A percentile compares a stretch with the other conserved stretches of the same genome.
Evolutionary conservation across 495 filamentous ascomycete genomes (phyloP).

Genomic region (Aspergillus funiculosus): DNA sequence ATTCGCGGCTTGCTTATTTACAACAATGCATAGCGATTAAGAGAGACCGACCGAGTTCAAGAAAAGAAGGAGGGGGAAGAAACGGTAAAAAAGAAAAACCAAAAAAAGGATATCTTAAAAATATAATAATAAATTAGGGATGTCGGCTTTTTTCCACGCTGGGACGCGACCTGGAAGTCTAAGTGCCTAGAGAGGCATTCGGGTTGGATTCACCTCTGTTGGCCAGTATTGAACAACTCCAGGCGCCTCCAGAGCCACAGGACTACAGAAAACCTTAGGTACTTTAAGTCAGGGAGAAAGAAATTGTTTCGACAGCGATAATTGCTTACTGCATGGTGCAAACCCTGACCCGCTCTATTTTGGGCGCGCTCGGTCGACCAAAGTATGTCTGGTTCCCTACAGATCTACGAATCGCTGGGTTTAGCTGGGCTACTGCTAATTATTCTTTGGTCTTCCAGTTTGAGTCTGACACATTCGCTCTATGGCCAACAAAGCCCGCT

Average conservation of each 20-base stretch:
- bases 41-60: conserved; percentile 19
- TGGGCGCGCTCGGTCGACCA: conserved; percentile 13
- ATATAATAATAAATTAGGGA: conserved; percentile 15
- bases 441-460: conserved; percentile 19
- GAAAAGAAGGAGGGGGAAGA: conserved; percentile 8
- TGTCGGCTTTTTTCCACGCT: conserved; percentile 16
- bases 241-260: conserved; percentile 20
- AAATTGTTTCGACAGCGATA: conserved; percentile 12
- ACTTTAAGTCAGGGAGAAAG: conserved; percentile 14
- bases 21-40: conserved; percentile 17
- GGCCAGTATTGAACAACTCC: conserved; percentile 17
- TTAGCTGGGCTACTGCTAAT: conserved; percentile 17
- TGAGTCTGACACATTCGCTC: conserved; percentile 13
- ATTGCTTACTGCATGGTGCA: conserved; percentile 20
- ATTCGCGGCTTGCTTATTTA: conserved; percentile 22
- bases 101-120: conserved; percentile 4
- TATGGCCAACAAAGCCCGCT: conserved; percentile 23
- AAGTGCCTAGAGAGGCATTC: conserved; percentile 4
- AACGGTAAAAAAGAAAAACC: conserved; percentile 3
- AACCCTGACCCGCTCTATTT: conserved; percentile 27
- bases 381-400: conserved; percentile 14
- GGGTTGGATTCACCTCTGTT: conserved; percentile 13
- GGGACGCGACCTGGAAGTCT: conserved; percentile 15
- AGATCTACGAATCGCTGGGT: conserved; percentile 12
- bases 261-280: conserved; percentile 12